Evolutionary conservation across 78 protist species (phyloP).

Genomic region (Neovahlkampfia damariscottae): DNA sequence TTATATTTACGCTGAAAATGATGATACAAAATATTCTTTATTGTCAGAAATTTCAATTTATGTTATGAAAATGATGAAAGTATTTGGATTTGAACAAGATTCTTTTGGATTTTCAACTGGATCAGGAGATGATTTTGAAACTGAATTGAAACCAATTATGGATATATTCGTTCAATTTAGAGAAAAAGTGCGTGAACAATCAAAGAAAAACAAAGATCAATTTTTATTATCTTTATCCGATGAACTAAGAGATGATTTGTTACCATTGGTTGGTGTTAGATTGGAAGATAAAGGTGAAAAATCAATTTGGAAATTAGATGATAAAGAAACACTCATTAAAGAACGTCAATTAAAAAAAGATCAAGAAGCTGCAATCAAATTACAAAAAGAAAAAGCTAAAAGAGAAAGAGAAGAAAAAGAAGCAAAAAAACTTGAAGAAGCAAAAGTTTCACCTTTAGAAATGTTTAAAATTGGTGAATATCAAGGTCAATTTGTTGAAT

Average conservation of each 20-base stretch:
- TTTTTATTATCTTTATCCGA: constrained; percentile 42
- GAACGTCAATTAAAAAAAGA: constrained; percentile 5
- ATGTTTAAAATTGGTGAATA: too few species aligned
- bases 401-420: neutral
- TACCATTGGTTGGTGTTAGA: constrained; percentile 62
- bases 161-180: constrained; percentile 33
- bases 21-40: neutral
- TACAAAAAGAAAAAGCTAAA: neutral
- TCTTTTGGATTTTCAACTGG: constrained; percentile 12
- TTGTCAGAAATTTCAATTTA: neutral
- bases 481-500: constrained; percentile 15
- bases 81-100: constrained; percentile 44
- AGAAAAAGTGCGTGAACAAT: constrained; percentile 24
- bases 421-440: constrained; percentile 22
- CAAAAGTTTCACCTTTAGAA: neutral
- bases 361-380: neutral
- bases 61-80: constrained; percentile 25
- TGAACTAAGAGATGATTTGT: constrained; percentile 44
- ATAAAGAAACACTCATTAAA: constrained; percentile 9
- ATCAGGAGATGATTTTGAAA: neutral
- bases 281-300: constrained; percentile 45
- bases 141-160: neutral
- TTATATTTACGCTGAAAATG: constrained; percentile 26
- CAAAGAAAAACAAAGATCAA: constrained; percentile 4
- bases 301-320: constrained; percentile 37